A percentile compares a stretch with the other conserved stretches of the same genome.
phyloP scores from a whole-genome alignment of 1,284 basidiomycete species.

The Ganoderma boninense region DNA sequence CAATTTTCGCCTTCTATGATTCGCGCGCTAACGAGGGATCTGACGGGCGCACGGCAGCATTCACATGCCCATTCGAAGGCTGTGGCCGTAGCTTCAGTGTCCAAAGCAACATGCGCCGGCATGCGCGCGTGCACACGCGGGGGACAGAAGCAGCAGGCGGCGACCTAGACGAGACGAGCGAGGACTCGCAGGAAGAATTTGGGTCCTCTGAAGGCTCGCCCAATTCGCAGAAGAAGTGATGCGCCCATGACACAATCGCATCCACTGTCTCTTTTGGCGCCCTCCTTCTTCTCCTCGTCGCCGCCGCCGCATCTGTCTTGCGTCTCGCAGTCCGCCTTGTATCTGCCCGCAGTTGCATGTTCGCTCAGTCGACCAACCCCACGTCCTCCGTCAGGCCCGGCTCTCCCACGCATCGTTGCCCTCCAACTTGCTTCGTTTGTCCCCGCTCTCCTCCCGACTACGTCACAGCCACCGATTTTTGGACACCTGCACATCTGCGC shows the following conservation, averaged over 20 bases:
- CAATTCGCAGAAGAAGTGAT: constrained; percentile 26
- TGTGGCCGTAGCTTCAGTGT: constrained; percentile 87
- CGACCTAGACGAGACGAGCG: constrained; percentile 36
- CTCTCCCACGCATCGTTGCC: not conserved
- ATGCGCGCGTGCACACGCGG: constrained; percentile 74
- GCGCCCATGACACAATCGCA: not conserved
- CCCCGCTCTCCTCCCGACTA: not conserved
- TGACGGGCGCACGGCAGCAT: constrained; percentile 56
- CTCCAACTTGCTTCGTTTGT: not conserved
- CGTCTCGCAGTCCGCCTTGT: not conserved
- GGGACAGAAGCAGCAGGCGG: constrained; percentile 33
- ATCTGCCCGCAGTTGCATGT: not conserved
- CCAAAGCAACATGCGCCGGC: constrained; percentile 87
- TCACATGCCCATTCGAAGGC: constrained; percentile 75
- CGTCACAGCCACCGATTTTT: not conserved
- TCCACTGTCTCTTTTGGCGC: not conserved
- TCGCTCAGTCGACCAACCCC: not conserved
- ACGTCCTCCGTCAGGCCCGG: not conserved
- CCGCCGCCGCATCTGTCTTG: not conserved
- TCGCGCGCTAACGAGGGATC: constrained; percentile 23
- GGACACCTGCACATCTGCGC: not conserved
- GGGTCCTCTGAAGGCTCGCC: constrained; percentile 26
- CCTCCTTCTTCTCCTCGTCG: not conserved
- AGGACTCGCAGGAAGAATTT: constrained; percentile 35
- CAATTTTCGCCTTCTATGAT: constrained; percentile 5